These are phyloP conservation scores for Lodderomyces margitis DNA, from an alignment of 1,139 yeast species.

Conservation along the genomic window DNA sequence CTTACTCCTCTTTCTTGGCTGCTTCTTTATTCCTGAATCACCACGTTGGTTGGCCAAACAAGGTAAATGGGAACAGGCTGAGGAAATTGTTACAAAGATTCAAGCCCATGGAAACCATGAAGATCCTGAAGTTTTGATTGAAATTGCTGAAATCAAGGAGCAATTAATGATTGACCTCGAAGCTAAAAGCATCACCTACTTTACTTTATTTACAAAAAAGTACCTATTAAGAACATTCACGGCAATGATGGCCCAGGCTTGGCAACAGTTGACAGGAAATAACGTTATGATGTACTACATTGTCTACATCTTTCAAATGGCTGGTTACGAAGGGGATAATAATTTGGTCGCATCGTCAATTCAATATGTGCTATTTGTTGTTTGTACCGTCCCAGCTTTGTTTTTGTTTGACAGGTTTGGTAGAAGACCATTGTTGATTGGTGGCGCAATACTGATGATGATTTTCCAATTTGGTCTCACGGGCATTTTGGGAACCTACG, in stretches of 20 bases:
- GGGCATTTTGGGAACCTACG: constrained; percentile 46
- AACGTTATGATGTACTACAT: constrained; percentile 67
- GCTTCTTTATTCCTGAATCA: constrained; percentile 62
- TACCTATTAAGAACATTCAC: constrained; percentile 46
- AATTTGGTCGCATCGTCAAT: constrained; percentile 48
- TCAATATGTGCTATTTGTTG: constrained; percentile 49
- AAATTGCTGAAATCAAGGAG: too few species aligned
- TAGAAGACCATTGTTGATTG: constrained; percentile 35
- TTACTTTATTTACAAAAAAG: constrained; percentile 47
- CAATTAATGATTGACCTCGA: constrained; percentile 37
- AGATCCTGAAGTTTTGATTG: too few species aligned
- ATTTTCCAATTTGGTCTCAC: constrained; percentile 34
- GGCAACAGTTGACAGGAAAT: constrained; percentile 68
- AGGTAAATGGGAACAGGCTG: too few species aligned
- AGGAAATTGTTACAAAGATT: too few species aligned
- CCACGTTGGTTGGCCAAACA: constrained; percentile 71
- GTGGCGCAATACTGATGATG: constrained; percentile 36
- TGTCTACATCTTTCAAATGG: constrained; percentile 57
- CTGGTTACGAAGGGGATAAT: constrained; percentile 46
- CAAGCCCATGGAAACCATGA: too few species aligned
- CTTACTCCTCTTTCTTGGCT: constrained; percentile 43
- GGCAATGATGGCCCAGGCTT: constrained; percentile 54
- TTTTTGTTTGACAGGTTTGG: constrained; percentile 35
- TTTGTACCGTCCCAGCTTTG: constrained; percentile 46
- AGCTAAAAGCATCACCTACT: constrained; percentile 36